Percentiles rank a stretch among this genome's conserved stretches.
phyloP scores from a whole-genome alignment of 2,329 filamentous ascomycete genomes.

The Hypoxylon sp. region DNA sequence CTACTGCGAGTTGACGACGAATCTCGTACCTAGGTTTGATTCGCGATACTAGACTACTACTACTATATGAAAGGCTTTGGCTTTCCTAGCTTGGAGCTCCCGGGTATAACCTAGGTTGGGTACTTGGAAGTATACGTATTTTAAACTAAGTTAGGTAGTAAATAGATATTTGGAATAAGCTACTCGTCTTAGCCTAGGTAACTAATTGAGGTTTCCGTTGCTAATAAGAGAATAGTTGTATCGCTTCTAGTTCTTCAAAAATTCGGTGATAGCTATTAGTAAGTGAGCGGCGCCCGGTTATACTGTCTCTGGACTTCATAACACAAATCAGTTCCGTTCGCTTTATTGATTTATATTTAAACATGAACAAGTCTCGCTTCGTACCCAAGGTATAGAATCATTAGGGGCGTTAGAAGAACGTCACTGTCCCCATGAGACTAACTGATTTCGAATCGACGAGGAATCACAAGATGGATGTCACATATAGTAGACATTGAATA shows the following conservation, averaged over 20 bases:
- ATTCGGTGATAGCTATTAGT: background rate
- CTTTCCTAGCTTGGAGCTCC: constrained; percentile 3
- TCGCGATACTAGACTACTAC: constrained; percentile 25
- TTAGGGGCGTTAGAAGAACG: too few species aligned
- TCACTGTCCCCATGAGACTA: too few species aligned
- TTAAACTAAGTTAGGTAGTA: constrained; percentile 22
- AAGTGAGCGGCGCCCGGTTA: too few species aligned
- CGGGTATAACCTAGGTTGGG: background rate
- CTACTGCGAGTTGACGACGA: constrained; percentile 18
- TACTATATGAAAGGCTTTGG: constrained; percentile 20
- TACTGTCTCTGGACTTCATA: background rate
- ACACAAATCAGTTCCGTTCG: too few species aligned
- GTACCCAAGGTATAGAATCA: too few species aligned
- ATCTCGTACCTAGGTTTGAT: constrained; percentile 35
- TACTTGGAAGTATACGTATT: constrained; percentile 15
- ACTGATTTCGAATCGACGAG: background rate
- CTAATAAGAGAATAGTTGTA: background rate
- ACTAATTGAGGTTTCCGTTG: background rate
- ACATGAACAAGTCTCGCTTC: too few species aligned
- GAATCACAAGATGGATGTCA: background rate
- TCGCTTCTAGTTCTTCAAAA: background rate
- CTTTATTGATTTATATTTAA: too few species aligned
- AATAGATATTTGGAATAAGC: constrained; percentile 8
- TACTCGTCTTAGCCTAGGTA: background rate
- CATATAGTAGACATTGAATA: background rate